Base-by-base conservation (phyloP, 2,329 filamentous ascomycete genomes). In the Clonostachys rhizophaga region DNA sequence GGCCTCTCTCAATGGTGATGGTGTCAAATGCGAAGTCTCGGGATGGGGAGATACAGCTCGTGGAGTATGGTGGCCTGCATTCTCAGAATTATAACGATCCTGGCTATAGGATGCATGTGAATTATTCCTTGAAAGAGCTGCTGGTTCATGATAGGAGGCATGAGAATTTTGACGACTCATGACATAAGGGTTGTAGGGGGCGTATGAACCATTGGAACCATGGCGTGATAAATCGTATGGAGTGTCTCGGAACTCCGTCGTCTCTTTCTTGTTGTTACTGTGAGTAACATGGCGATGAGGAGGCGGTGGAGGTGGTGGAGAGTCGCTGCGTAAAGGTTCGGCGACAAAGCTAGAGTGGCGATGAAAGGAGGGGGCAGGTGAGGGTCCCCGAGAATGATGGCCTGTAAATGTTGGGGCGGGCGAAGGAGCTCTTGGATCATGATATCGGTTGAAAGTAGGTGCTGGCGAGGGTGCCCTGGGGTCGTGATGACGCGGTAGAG, bases 1-100 rank as follows among this genome's bases (percentile, higher is more conserved):
- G 2, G 94, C 94, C 64, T 91, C 90, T 49, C 94, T 80, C 4
- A 99, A 71, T 1, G 94, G 94, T 3, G 94, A 97, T 2, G 94
- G 94, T 0, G 94, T 99, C 63, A 89, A 72, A 2, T 83, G 83
- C 41, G 76, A 80, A 37, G 73, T 71, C 3, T 34, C 43, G 9
- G 87, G 83, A 6, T 89, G 91, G 5, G 82, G 82, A 35, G 72
- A 75, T 1, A 86, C 85, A 2, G 87, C 89, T 7, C 45, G 42
- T 5, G 74, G 73, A 52, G 65, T 51, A 47, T 46, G 53, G 49
- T 8, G 58, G 53, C 36, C 60, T 65, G 34, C 68, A n/a, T 66
- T 18, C 72, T 65, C 30, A 50, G 54, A 14, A 10, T 30, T 30
- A 30, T 30, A 30, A 10, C 9, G 24, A 39, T 39, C 36, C 50